phyloP scores from a whole-genome alignment of 23 red algal genomes.

The Cyanidioschyzon merolae region DNA sequence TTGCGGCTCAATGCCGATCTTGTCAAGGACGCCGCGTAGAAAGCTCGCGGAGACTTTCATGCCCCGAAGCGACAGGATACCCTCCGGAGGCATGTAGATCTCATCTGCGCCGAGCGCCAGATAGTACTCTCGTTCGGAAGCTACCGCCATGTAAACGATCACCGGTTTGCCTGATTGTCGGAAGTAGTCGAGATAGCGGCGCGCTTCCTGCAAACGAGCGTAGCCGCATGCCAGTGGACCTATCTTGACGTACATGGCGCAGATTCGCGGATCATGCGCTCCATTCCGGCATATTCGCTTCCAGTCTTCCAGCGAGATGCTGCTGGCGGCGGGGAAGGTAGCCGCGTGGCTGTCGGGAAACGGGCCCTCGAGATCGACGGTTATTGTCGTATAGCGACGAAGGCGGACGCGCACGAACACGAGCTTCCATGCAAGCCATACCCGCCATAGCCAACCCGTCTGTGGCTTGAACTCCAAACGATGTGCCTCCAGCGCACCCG shows the following conservation, averaged over 20 bases:
- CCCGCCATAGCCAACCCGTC: neutral
- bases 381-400: neutral
- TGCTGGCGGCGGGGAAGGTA: neutral
- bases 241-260: constrained; percentile 57
- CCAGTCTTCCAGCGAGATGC: constrained; percentile 26
- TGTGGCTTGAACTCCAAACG: neutral
- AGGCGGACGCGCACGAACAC: constrained; percentile 2
- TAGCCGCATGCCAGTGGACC: constrained; percentile 55
- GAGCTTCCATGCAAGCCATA: neutral
- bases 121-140: constrained; percentile 71
- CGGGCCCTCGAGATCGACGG: neutral
- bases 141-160: constrained; percentile 48
- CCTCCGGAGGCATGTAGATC: constrained; percentile 68
- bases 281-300: constrained; percentile 45
- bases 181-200: constrained; percentile 89
- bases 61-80: constrained; percentile 43
- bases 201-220: constrained; percentile 74
- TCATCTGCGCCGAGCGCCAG: constrained; percentile 49
- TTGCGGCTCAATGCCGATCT: constrained; percentile 84
- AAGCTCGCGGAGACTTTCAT: constrained; percentile 61
- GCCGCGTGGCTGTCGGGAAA: neutral
- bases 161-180: constrained; percentile 49
- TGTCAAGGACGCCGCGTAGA: constrained; percentile 80
- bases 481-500: neutral
- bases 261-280: constrained; percentile 87